Percentiles rank a stretch among this genome's conserved stretches.
phyloP scores from a whole-genome alignment of 768 basidiomycete genomes.

The Boletus subcaerulescens region DNA sequence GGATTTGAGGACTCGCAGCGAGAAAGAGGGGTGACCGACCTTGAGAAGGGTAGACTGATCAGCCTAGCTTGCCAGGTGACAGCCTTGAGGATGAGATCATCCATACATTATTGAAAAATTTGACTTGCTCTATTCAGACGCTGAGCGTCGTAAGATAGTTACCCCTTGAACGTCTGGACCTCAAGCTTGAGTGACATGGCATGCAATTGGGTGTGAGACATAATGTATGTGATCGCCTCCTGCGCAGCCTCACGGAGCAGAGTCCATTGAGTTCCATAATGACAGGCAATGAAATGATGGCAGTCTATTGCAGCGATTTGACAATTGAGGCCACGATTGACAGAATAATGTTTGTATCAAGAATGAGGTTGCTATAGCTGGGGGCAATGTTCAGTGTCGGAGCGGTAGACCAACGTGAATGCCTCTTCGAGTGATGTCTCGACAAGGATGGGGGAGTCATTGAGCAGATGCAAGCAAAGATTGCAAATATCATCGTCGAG shows the following conservation, averaged over 20 bases:
- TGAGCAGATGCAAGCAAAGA: constrained; percentile 55
- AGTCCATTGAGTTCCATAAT: constrained; percentile 98
- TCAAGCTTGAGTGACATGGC: constrained; percentile 78
- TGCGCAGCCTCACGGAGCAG: constrained; percentile 71
- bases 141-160: constrained; percentile 88
- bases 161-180: constrained; percentile 88
- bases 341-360: constrained; percentile 94
- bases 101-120: constrained; percentile 79
- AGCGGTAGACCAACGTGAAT: constrained; percentile 27
- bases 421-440: constrained; percentile 28
- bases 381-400: constrained; percentile 58
- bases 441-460: constrained; percentile 21
- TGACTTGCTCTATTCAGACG: constrained; percentile 81
- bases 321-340: constrained; percentile 72
- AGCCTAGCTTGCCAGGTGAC: constrained; percentile 91
- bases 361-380: constrained; percentile 86
- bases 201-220: constrained; percentile 71
- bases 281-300: constrained; percentile 90
- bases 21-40: no score
- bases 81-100: constrained; percentile 90
- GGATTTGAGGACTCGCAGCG: no score
- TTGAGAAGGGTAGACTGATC: constrained; percentile 77
- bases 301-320: constrained; percentile 80
- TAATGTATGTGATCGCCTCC: constrained; percentile 71
- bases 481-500: constrained; percentile 71